Base-by-base conservation (phyloP, 2,329 filamentous ascomycete species). In the Pseudocercospora cruenta region DNA sequence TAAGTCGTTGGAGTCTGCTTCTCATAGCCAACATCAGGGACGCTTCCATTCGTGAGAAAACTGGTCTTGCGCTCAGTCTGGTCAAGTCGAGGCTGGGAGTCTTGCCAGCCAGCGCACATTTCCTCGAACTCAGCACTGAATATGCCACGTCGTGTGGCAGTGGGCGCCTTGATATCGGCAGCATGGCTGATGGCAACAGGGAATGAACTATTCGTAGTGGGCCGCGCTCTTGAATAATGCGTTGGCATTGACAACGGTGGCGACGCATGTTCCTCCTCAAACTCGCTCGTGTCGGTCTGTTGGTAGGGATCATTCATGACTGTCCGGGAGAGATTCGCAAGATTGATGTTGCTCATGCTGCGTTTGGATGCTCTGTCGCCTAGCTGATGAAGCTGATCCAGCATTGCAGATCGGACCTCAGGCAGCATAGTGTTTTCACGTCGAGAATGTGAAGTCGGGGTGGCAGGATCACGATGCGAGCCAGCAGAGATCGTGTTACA, bases 251-350 rank as follows among this genome's bases (percentile, higher is more conserved):
- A 58, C 28, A 58, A 24, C 14, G 54, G 22, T 9, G 54, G 54
- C 19, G 51, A 54, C 26, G 51, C 16, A 9, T 28, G 21, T 14
- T 24, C 28, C 16, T 58, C 54, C 16, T 21, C 19, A 14, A 22
- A 36, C 39, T 53, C 43, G 45, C 47, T 54, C 16, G 10, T 16
- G 8, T 28, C 49, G 12, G 1, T 61, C 45, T 66, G 45, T 12
- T 68, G 72, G 21, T 78, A 72, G 4, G 77, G 74, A 58, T 79
- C 74, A 53, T 75, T 70, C 19, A 75, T 69, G 19, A 78, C 76
- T 16, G 70, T 73, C 16, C 76, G 71, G 45, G 66, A 58, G 22
- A 74, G 66, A 43, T 72, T 71, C 12, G 65, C 58, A 5, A 64
- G 26, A 36, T 67, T 68, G n/a, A 47, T 55, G 39, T 73, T 73